Base-by-base conservation (phyloP, 495 filamentous ascomycete genomes). In the Elasticomyces elasticus region DNA sequence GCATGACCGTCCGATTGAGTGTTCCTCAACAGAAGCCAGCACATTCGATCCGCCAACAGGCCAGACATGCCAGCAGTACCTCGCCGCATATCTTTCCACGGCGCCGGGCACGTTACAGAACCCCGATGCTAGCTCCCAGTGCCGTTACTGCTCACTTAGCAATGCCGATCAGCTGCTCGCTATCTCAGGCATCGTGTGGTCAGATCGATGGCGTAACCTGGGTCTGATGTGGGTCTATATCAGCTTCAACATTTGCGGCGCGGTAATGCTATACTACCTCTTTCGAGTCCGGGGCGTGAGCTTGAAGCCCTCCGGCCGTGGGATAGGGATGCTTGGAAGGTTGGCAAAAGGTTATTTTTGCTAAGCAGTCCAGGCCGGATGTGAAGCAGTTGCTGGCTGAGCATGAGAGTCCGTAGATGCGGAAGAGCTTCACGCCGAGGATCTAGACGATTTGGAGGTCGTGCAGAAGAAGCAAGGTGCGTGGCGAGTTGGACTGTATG, bases 201-300 rank as follows among this genome's bases (percentile, higher is more conserved):
- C 54, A 1, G 74, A 84, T n/a, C 68, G 79, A 44, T 86, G 83
- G 83, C 74, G 83, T 49, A 82, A 89, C 63, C 81, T 89, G 54
- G 85, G 84, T 11, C 68, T 86, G 26, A 65, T 84, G 58, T 91
- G 75, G 68, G 80, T 71, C 0, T 94, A 82, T 61, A 74, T 91
- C 51, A 67, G 76, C n/a, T 87, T 92, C 69, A 95, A 95, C 66
- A 68, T 89, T 52, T 61, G 71, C n/a, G 82, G 66, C 22, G 88
- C 87, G 0, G 63, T 91, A 19, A 71, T 76, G 37, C 63, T 95
- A n/a, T 95, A 94, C 69, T 94, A 84, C 83, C 65, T 89, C 49
- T 75, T 78, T 5, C 73, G 89, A 5, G 84, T 94, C 10, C 5
- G 28, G n/a, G n/a, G n/a, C n/a, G n/a, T n/a, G n/a, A n/a, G n/a